These are phyloP conservation scores for Petasospora rhodanensis DNA, from an alignment of 1,139 yeast genomes.

Conservation along the genomic window DNA sequence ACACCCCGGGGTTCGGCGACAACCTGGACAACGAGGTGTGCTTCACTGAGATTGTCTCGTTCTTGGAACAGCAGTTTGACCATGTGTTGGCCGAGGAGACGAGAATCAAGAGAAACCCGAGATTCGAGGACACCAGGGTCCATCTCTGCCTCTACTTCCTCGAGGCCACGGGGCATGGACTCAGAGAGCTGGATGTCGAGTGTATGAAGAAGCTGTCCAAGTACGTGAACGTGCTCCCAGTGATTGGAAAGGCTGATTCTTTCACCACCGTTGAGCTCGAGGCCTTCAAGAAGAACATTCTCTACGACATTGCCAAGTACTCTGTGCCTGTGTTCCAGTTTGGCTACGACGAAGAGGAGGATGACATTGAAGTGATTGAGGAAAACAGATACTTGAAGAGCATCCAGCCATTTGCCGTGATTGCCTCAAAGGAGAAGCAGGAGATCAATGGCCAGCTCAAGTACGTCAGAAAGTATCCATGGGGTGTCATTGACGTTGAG, in stretches of 20 bases:
- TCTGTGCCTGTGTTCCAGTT: conserved; percentile 73
- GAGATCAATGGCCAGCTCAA: conserved; percentile 45
- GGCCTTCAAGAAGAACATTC: conserved; percentile 47
- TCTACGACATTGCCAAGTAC: conserved; percentile 56
- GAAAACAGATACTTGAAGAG: conserved; percentile 58
- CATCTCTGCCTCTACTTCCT: conserved; percentile 69
- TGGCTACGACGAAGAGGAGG: conserved; percentile 44
- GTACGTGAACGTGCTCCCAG: conserved; percentile 69
- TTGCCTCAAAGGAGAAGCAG: conserved; percentile 55
- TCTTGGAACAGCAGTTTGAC: conserved; percentile 82
- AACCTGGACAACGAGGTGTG: conserved; percentile 61
- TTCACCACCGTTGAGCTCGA: conserved; percentile 57
- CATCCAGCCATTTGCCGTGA: conserved; percentile 68
- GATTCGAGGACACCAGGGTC: conserved; percentile 73
- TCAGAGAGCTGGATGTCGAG: conserved; percentile 65
- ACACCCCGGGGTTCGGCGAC: conserved; percentile 55
- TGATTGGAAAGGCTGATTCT: conserved; percentile 66
- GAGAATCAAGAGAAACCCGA: conserved; percentile 70
- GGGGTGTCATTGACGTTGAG: conserved; percentile 68
- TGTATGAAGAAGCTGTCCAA: conserved; percentile 65
- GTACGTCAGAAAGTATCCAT: conserved; percentile 67
- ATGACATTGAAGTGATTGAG: conserved; percentile 63
- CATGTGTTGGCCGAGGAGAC: conserved; percentile 75
- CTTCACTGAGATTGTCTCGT: conserved; percentile 67
- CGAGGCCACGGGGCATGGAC: conserved; percentile 75